Conservation (phyloP, 805 yeast species). For the Ogataea zsoltii region DNA sequence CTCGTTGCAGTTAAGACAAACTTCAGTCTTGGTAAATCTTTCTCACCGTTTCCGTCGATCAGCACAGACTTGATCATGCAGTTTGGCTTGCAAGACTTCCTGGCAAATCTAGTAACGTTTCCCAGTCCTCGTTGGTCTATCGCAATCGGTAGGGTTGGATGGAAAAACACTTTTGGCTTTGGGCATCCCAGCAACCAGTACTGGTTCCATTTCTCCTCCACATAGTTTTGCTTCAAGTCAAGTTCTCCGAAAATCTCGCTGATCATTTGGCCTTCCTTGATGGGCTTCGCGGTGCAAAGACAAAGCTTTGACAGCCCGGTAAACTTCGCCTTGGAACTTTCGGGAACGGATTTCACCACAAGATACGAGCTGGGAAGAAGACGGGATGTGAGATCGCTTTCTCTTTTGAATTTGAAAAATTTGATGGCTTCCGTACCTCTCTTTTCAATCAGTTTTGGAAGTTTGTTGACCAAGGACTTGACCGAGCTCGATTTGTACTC, state of each 20-base stretch:
- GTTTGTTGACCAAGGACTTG: constrained; percentile 27
- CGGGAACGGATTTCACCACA: constrained; percentile 57
- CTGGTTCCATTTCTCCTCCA: constrained; percentile 68
- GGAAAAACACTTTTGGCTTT: constrained; percentile 57
- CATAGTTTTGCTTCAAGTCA: constrained; percentile 63
- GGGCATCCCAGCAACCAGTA: constrained; percentile 74
- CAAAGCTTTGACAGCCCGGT: constrained; percentile 73
- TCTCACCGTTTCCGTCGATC: constrained; percentile 33
- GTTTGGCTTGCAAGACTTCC: constrained; percentile 78
- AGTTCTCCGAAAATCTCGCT: constrained; percentile 74
- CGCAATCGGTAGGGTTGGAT: constrained; percentile 60
- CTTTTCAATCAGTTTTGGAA: constrained; percentile 27
- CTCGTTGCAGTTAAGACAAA: constrained; percentile 59
- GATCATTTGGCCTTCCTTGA: constrained; percentile 52
- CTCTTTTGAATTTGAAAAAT: constrained; percentile 22
- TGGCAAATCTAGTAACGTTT: constrained; percentile 67
- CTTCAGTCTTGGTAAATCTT: constrained; percentile 31
- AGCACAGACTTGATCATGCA: constrained; percentile 57
- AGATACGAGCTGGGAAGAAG: constrained; percentile 14
- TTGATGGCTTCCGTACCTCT: constrained; percentile 16
- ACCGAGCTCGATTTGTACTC: constrained; percentile 44
- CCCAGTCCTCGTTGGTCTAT: constrained; percentile 83
- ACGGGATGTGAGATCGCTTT: constrained; percentile 27
- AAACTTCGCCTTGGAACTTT: constrained; percentile 56
- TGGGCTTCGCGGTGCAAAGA: constrained; percentile 43